phyloP scores from a whole-genome alignment of 805 yeast genomes.

The Ogataea siamensis region DNA sequence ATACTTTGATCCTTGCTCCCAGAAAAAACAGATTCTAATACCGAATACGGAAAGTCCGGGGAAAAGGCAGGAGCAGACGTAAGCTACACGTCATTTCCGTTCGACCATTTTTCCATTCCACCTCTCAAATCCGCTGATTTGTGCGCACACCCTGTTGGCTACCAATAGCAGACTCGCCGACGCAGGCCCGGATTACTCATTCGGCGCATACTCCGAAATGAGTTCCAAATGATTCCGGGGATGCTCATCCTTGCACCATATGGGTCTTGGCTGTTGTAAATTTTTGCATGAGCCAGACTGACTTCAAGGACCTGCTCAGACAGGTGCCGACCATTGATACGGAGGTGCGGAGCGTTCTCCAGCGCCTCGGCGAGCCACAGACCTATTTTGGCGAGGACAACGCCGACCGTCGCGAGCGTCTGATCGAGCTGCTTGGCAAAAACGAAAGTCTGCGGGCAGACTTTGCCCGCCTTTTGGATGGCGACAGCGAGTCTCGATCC shows the following conservation, averaged over 20 bases:
- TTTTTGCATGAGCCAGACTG: slow-evolving; percentile 3
- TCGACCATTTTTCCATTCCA: slow-evolving; percentile 13
- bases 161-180: not conserved
- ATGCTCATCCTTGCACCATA: slow-evolving; percentile 13
- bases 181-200: not conserved
- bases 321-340: slow-evolving; percentile 64
- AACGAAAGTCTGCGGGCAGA: slow-evolving; percentile 25
- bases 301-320: slow-evolving; percentile 14
- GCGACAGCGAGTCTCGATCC: slow-evolving; percentile 4
- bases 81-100: slow-evolving; percentile 9
- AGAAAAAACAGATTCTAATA: not conserved
- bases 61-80: slow-evolving; percentile 23
- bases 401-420: slow-evolving; percentile 53
- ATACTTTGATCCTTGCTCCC: slow-evolving; percentile 5
- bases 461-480: slow-evolving; percentile 13
- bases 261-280: not conserved
- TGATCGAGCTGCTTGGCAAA: slow-evolving; percentile 44
- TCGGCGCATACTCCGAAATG: slow-evolving; percentile 10
- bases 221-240: not conserved
- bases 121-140: not conserved
- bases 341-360: slow-evolving; percentile 52
- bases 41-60: slow-evolving; percentile 21
- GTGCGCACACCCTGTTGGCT: slow-evolving; percentile 1
- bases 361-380: slow-evolving; percentile 54
- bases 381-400: slow-evolving; percentile 57